Evolutionary conservation across 768 basidiomycete genomes (phyloP), one percentile per base, ranked within the genome.

Genomic region (Boletus barrowsii): DNA sequence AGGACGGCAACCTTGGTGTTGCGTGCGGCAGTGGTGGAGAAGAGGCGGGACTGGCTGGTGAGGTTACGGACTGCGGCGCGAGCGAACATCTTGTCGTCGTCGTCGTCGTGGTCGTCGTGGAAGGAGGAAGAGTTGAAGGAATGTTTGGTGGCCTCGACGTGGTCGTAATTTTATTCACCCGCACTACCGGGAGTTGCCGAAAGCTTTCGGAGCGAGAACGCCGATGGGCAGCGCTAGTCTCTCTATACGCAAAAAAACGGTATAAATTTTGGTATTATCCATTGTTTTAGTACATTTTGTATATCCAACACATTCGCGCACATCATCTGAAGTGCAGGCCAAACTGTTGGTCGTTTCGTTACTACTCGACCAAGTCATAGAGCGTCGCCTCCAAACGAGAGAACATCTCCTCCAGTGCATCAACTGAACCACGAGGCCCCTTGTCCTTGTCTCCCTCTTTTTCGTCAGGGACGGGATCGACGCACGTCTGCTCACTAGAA

Each of bases 1-100:
- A 97, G 90, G 56, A 99, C 95, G 47, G 90, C 90, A 72, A 97
- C 96, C 79, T 94, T 95, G 62, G 86, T 87, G 59, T 80, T 81
- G 65, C 85, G 82, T 42, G 84, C 68, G 24, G 82, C 76, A 22
- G 87, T 86, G 26, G 90, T 85, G 44, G 89, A 91, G 78, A 93
- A 93, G 50, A 80, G 75, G 67, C 88, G 84, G 57, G 83, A 70
- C 36, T 79, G 79, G 51, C 76, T 66, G 51, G 80, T 68, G 63
- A 88, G 68, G 41, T 80, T 66, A 62, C 86, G 86, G 68, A 77
- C 68, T 64, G 83, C 82, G 51, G 82, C 71, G 64, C 83, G 88
- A 62, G 84, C 69, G 60, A 90, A 74, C 90, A 92, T 91, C 59
- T 61, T 74, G 26, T 26, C 61, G 68, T 60, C 46, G 67, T 66